Base-by-base conservation (phyloP, 139 green algal genomes). In the Picochlorum sp. region DNA sequence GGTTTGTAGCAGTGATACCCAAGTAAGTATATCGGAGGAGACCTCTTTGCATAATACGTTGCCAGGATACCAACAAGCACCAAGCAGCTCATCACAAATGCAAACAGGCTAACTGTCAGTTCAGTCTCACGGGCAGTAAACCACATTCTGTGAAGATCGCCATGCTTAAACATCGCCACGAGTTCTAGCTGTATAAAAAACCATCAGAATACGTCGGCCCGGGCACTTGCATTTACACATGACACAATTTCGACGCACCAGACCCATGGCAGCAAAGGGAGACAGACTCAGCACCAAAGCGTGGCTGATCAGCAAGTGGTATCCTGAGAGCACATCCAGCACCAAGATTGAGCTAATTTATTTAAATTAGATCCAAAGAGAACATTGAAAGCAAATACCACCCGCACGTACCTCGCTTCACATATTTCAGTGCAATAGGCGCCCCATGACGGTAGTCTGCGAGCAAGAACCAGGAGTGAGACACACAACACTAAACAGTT, bases 21-120 rank as follows among this genome's bases (percentile, higher is more conserved):
- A 3, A 98, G 55, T 29, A 97, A 61, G 69, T 97, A 97, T 2
- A 97, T 91, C 6, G 91, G 88, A 7, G 77, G 75, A 13, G 61
- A 78, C 22, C 83, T 79, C 6, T 87, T 75, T 12, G 93, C 54
- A 37, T 86, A 69, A 62, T 87, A 95, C 29, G 61, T 73, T 0
- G 84, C 58, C 2, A 76, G 57, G 5, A 79, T 75, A 22, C 74
- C 68, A 4, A 69, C 63, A 28, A 96, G 63, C n/a, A 85, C 40
- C n/a, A 77, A 59, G 35, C 71, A 72, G 51, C 71, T 82, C 5
- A 29, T 28, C 25, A 89, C 65, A 33, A 90, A 85, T 0, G 81
- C 85, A 9, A 90, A 80, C 76, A 97, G 57, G 68, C 95, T 92
- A 68, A 96, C 86, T 2, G 83, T 84, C 8, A 97, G 61, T 66